phyloP scores from a whole-genome alignment of 2,329 filamentous ascomycete genomes.

The Amesomyces nigricolor region DNA sequence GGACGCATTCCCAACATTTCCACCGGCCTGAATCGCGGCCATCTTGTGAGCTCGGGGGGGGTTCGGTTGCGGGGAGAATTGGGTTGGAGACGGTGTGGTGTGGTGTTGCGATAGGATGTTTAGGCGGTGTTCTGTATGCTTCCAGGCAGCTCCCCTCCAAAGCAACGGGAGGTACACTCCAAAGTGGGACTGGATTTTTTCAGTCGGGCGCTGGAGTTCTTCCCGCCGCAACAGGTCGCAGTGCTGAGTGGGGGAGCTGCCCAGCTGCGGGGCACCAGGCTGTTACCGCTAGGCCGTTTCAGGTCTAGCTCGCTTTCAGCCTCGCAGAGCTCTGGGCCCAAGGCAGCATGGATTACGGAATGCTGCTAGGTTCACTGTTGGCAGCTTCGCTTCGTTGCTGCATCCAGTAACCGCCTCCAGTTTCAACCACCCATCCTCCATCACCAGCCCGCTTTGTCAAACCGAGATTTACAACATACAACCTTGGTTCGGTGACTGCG shows the following conservation, averaged over 20 bases:
- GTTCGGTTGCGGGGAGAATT: neutral
- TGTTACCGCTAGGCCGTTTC: slow-evolving; percentile 15
- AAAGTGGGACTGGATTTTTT: slow-evolving; percentile 27
- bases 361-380: too few relatives aligned
- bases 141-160: slow-evolving; percentile 24
- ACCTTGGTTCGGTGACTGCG: too few relatives aligned
- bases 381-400: slow-evolving; percentile 19
- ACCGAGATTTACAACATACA: neutral
- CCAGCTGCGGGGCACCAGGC: slow-evolving; percentile 2
- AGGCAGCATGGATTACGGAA: slow-evolving; percentile 31
- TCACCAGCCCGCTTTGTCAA: neutral
- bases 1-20: slow-evolving; percentile 46
- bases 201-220: slow-evolving; percentile 25
- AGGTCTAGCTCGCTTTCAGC: slow-evolving; percentile 22
- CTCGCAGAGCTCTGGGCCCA: slow-evolving; percentile 27
- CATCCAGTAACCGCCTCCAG: slow-evolving; percentile 9
- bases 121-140: slow-evolving; percentile 11
- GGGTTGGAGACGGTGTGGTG: slow-evolving; percentile 2
- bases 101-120: slow-evolving; percentile 9
- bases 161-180: slow-evolving; percentile 1
- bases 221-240: slow-evolving; percentile 9
- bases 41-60: slow-evolving; percentile 29
- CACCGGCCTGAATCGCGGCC: slow-evolving; percentile 40
- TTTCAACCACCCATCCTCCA: slow-evolving; percentile 1
- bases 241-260: slow-evolving; percentile 4